Evolutionary conservation across 768 basidiomycete genomes (phyloP).

Genomic region (Cystobasidium onofrii): DNA sequence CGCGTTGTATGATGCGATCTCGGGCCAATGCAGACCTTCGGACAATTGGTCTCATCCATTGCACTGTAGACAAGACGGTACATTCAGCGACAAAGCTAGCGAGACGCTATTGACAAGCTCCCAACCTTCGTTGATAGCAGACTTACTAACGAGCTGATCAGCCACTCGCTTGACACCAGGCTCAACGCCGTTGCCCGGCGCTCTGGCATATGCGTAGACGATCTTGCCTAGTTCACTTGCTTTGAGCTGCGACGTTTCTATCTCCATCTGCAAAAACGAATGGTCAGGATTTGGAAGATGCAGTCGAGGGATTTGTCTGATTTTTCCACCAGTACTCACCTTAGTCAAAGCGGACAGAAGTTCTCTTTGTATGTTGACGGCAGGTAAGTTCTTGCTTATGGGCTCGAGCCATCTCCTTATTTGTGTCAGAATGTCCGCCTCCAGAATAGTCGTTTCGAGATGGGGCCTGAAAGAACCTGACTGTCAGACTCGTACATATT

Average conservation of each 20-base stretch:
- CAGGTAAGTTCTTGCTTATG: conserved; percentile 79
- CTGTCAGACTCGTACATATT: too few relatives aligned
- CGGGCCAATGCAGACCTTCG: conserved; percentile 71
- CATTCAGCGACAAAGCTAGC: too few relatives aligned
- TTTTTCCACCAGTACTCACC: too few relatives aligned
- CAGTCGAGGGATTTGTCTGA: too few relatives aligned
- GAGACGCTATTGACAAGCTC: not conserved
- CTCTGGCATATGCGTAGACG: conserved; percentile 90
- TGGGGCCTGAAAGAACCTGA: conserved; percentile 54
- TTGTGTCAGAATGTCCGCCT: conserved; percentile 85
- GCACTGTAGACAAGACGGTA: not conserved
- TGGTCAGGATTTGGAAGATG: too few relatives aligned
- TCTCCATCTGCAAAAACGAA: conserved; percentile 67
- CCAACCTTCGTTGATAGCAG: too few relatives aligned
- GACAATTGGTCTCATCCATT: conserved; percentile 84
- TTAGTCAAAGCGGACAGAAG: conserved; percentile 73
- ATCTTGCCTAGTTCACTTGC: conserved; percentile 82
- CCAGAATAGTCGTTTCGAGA: conserved; percentile 81
- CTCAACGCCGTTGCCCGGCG: conserved; percentile 63
- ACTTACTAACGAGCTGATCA: conserved; percentile 61
- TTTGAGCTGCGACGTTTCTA: conserved; percentile 81
- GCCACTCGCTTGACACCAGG: conserved; percentile 72
- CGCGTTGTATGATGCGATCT: conserved; percentile 17
- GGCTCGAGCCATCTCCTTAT: conserved; percentile 90
- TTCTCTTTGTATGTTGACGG: conserved; percentile 87